These are phyloP conservation scores for Paramecium primaurelia DNA, from an alignment of 73 alveolate species.

Conservation along the genomic window DNA sequence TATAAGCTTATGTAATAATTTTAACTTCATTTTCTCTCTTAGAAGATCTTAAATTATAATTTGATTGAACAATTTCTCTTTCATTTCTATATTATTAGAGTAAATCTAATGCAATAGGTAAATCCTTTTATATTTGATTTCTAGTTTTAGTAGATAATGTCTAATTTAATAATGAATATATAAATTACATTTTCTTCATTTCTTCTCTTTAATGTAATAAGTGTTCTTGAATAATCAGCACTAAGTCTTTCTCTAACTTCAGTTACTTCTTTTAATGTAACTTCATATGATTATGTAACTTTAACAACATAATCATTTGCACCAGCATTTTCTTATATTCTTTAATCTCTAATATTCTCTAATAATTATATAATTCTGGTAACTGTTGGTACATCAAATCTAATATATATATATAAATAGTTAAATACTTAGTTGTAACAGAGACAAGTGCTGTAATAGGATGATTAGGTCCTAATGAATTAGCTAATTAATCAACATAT, in stretches of 20 bases:
- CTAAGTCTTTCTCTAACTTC: constrained; percentile 38
- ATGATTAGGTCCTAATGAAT: constrained; percentile 6
- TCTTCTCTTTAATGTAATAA: background rate
- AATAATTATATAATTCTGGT: background rate
- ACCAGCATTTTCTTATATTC: background rate
- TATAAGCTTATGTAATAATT: constrained; percentile 36
- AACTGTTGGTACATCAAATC: constrained; percentile 40
- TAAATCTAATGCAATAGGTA: constrained; percentile 35
- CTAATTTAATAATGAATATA: background rate
- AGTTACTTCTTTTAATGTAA: constrained; percentile 9
- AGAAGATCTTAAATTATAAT: background rate
- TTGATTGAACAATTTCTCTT: background rate
- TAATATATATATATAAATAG: background rate
- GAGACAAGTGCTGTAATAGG: constrained; percentile 51
- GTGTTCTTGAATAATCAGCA: constrained; percentile 4
- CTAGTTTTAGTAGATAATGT: background rate
- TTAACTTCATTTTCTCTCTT: constrained; percentile 43
- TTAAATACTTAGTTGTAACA: background rate
- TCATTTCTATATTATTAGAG: background rate
- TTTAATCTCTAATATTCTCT: constrained; percentile 1
- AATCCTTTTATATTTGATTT: constrained; percentile 2
- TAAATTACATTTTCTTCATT: background rate
- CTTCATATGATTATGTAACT: background rate
- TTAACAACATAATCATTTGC: background rate
- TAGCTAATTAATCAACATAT: background rate